Evolutionary conservation across 345 rosid genomes (phyloP), one percentile per base, ranked within the genome.

Genomic region (Litchi chinensis): DNA sequence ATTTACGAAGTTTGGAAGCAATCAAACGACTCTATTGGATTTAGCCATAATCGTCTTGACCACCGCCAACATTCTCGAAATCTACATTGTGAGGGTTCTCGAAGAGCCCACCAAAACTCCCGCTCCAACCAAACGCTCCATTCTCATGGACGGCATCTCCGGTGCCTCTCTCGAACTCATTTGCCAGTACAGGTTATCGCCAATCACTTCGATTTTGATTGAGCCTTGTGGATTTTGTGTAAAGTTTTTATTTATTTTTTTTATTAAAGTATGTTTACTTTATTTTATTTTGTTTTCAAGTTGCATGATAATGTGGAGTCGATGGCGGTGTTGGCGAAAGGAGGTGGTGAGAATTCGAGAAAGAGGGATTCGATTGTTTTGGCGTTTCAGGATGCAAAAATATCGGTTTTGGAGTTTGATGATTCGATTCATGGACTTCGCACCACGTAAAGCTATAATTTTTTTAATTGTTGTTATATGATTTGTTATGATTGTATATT

Each of bases 1-100:
- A 68, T 92, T 96, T 76, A 96, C 99, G 5, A 96, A 96, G 84
- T 90, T 96, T 89, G 97, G 97, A 37, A 85, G 98, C 90, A 96
- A 90, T 79, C 97, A 93, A 79, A 91, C 99, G 11, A 95, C 99
- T 52, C 78, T 96, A 52, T 88, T 96, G 72, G 99, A 96, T 77
- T 89, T 96, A 67, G 95, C 99, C n/a, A n/a, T n/a, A n/a, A n/a
- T 96, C 50, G 71, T 96, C 22, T 86, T 94, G 70, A 72, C 97
- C 19, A 89, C 95, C 24, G 97, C 84, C 18, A 96, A 94, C 76
- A 82, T 96, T 75, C 93, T 96, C 16, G 98, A 96, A 87, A 73
- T 96, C 12, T 96, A 93, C 69, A 89, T 87, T 0, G 92, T 96
- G 79, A 88, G 99, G 90, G 92, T 88, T 70, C 97, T 88, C 21